Conservation (phyloP, 768 basidiomycete genomes). For the Hypholoma sublateritium region DNA sequence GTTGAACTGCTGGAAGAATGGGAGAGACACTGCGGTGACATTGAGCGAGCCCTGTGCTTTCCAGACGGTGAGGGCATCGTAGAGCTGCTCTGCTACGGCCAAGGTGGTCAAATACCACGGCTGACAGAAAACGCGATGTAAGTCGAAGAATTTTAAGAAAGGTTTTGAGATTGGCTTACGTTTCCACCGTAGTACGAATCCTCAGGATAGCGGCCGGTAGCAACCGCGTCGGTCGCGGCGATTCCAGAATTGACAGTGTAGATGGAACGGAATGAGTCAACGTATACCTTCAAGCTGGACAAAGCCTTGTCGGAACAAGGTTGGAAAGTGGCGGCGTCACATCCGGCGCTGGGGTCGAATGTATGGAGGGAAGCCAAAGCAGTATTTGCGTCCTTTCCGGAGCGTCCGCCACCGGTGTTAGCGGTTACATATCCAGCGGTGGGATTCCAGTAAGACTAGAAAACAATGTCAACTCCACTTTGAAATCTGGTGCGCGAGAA, state of each 20-base stretch:
- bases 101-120: slow-evolving; percentile 78
- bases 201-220: slow-evolving; percentile 72
- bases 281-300: slow-evolving; percentile 62
- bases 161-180: slow-evolving; percentile 33
- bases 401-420: slow-evolving; percentile 70
- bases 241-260: slow-evolving; percentile 65
- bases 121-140: slow-evolving; percentile 29
- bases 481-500: neutral
- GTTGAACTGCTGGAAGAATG: slow-evolving; percentile 67
- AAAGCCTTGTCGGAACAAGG: slow-evolving; percentile 79
- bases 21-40: slow-evolving; percentile 59
- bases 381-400: slow-evolving; percentile 71
- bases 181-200: slow-evolving; percentile 68
- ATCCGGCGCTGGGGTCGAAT: slow-evolving; percentile 68
- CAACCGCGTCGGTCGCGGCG: slow-evolving; percentile 50
- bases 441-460: slow-evolving; percentile 54
- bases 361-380: slow-evolving; percentile 70
- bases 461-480: neutral
- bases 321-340: slow-evolving; percentile 70
- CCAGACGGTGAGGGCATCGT: slow-evolving; percentile 71
- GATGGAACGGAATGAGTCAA: slow-evolving; percentile 63
- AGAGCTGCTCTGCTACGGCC: slow-evolving; percentile 76
- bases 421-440: slow-evolving; percentile 58
- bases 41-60: slow-evolving; percentile 44
- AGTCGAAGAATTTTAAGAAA: neutral